Percentiles rank a stretch among this genome's conserved stretches.
Evolutionary conservation across 257 asterid genomes (phyloP).

Genomic region (Solanum okadae): DNA sequence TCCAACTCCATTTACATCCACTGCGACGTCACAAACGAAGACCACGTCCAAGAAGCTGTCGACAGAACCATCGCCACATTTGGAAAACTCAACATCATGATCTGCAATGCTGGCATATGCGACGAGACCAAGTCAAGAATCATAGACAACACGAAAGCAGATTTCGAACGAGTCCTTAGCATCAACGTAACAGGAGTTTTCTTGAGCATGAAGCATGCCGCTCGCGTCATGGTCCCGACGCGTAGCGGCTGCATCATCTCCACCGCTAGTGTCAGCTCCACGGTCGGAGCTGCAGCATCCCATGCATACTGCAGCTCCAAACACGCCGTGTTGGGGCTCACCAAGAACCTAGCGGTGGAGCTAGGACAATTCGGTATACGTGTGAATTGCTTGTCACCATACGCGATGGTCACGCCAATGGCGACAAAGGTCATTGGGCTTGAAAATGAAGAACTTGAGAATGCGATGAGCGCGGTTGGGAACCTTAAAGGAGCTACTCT

Average conservation of each 20-base stretch:
- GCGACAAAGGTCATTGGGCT: conserved; percentile 11
- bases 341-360: conserved; percentile 36
- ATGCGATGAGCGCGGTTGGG: background rate
- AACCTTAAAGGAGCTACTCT: conserved; percentile 32
- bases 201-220: conserved; percentile 47
- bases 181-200: conserved; percentile 42
- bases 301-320: conserved; percentile 47
- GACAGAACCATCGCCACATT: conserved; percentile 21
- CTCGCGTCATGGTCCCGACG: conserved; percentile 38
- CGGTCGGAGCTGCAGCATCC: conserved; percentile 21
- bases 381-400: conserved; percentile 51
- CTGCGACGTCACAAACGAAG: conserved; percentile 50
- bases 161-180: conserved; percentile 34
- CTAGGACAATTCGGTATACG: conserved; percentile 42
- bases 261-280: conserved; percentile 26
- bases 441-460: conserved; percentile 21
- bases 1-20: conserved; percentile 27
- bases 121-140: conserved; percentile 17
- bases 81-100: conserved; percentile 54
- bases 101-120: conserved; percentile 44
- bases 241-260: conserved; percentile 41
- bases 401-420: conserved; percentile 25
- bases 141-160: conserved; percentile 5
- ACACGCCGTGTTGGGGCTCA: conserved; percentile 50
- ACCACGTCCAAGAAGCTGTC: conserved; percentile 25